Conservation (phyloP, 2,329 filamentous ascomycete species). For the Teratosphaeria pseudoeucalypti region DNA sequence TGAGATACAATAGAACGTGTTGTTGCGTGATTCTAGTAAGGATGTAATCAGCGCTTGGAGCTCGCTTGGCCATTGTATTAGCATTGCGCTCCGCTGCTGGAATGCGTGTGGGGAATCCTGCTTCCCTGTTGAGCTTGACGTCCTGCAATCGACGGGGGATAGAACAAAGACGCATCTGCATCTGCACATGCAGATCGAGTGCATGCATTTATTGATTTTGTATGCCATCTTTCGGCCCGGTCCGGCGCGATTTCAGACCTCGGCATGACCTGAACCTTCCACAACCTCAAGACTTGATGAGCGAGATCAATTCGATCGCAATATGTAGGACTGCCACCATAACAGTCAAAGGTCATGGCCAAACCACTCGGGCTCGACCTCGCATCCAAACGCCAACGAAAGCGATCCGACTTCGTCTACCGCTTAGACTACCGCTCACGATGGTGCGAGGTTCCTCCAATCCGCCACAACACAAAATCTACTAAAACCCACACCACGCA, state of each 20-base stretch:
- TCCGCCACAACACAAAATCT: neutral
- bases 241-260: neutral
- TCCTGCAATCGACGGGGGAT: too few species aligned
- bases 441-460: slow-evolving; percentile 48
- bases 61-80: too few species aligned
- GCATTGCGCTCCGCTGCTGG: too few species aligned
- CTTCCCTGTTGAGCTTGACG: too few species aligned
- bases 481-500: slow-evolving; percentile 24
- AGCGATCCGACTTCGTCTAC: slow-evolving; percentile 54
- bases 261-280: neutral
- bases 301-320: neutral
- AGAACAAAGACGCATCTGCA: too few species aligned
- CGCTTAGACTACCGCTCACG: slow-evolving; percentile 63
- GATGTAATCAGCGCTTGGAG: too few species aligned
- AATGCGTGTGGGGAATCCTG: too few species aligned
- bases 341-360: neutral
- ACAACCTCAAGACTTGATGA: too few species aligned
- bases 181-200: neutral
- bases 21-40: too few species aligned
- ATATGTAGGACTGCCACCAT: neutral
- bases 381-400: slow-evolving; percentile 9
- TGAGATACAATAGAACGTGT: too few species aligned
- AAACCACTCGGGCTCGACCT: slow-evolving; percentile 10
- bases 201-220: neutral
- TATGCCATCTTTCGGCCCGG: too few species aligned